phyloP scores from a whole-genome alignment of 1,139 yeast genomes.

The Blastobotrys capitulatus region DNA sequence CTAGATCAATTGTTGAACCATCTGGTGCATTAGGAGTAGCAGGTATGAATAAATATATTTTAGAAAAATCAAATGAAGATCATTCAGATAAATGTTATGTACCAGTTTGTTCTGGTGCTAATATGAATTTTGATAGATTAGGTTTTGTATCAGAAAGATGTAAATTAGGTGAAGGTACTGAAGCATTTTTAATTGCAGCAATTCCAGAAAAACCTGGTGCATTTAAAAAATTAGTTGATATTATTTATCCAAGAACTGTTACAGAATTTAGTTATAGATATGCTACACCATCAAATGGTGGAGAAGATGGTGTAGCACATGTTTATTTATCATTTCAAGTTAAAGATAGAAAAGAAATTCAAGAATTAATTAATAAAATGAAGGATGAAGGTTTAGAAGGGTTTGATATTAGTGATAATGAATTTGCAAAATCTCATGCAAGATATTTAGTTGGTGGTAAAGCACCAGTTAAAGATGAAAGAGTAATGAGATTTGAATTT shows the following conservation, averaged over 20 bases:
- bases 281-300: slow-evolving; percentile 37
- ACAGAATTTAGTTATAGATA: slow-evolving; percentile 92
- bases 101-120: slow-evolving; percentile 90
- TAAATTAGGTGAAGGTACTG: slow-evolving; percentile 94
- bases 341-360: slow-evolving; percentile 53
- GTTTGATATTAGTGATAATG: slow-evolving; percentile 82
- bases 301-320: slow-evolving; percentile 49
- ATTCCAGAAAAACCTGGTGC: slow-evolving; percentile 94
- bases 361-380: slow-evolving; percentile 41
- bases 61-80: slow-evolving; percentile 45
- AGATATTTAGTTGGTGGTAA: slow-evolving; percentile 94
- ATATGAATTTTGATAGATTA: slow-evolving; percentile 94
- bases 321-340: slow-evolving; percentile 87
- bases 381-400: slow-evolving; percentile 43
- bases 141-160: slow-evolving; percentile 98
- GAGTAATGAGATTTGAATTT: slow-evolving; percentile 79
- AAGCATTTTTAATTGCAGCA: slow-evolving; percentile 82
- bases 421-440: slow-evolving; percentile 93
- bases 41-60: slow-evolving; percentile 78
- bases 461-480: slow-evolving; percentile 61
- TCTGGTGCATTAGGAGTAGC: slow-evolving; percentile 97
- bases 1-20: slow-evolving; percentile 91
- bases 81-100: slow-evolving; percentile 61
- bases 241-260: slow-evolving; percentile 79
- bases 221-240: slow-evolving; percentile 64